phyloP scores from a whole-genome alignment of 2,329 filamentous ascomycete species.

The Blumeria graminis region DNA sequence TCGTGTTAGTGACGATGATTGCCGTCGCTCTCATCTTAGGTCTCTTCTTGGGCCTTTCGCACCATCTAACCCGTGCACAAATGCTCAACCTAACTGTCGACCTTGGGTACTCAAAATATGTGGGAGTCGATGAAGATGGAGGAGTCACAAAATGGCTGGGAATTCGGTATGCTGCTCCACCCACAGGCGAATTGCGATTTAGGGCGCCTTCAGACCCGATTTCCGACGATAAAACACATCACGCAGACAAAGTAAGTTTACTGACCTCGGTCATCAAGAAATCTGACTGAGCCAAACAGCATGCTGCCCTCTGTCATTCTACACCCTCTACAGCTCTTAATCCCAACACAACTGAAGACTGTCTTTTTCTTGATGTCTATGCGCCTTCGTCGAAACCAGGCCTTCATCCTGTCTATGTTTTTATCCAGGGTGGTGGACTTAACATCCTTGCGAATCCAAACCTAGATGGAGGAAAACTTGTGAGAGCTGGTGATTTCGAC shows the following conservation, averaged over 20 bases:
- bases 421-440: slow-evolving; percentile 36
- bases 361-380: slow-evolving; percentile 42
- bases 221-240: slow-evolving; percentile 6
- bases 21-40: slow-evolving; percentile 13
- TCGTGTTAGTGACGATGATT: background rate
- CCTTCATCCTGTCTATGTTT: slow-evolving; percentile 32
- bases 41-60: background rate
- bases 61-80: background rate
- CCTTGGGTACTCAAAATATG: slow-evolving; percentile 42
- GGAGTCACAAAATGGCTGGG: slow-evolving; percentile 50
- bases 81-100: slow-evolving; percentile 19
- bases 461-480: slow-evolving; percentile 35
- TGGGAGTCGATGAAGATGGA: slow-evolving; percentile 26
- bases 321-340: slow-evolving; percentile 9
- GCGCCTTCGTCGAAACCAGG: slow-evolving; percentile 28
- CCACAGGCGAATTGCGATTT: slow-evolving; percentile 41
- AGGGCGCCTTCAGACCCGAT: slow-evolving; percentile 38
- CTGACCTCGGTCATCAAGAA: background rate
- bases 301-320: slow-evolving; percentile 9
- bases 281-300: slow-evolving; percentile 6
- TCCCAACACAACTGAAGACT: slow-evolving; percentile 32
- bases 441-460: slow-evolving; percentile 24
- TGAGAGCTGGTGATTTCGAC: slow-evolving; percentile 29
- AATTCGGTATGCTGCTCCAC: slow-evolving; percentile 49
- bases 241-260: slow-evolving; percentile 10